Conservation (phyloP, 768 basidiomycete genomes). For the Xerocomus potaroensis region DNA sequence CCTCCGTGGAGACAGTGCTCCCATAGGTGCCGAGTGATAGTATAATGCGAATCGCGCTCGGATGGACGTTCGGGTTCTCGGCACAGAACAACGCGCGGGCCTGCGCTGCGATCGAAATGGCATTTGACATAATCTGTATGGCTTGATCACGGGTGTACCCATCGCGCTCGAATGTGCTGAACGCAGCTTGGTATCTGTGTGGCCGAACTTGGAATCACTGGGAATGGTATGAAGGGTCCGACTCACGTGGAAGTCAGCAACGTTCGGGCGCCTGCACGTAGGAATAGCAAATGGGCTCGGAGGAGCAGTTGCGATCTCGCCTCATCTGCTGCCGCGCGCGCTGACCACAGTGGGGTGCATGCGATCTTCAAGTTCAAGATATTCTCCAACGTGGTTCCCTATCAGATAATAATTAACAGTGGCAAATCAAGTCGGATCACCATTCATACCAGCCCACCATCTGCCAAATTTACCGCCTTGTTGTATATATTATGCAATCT, state of each 20-base stretch:
- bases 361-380: conserved; percentile 44
- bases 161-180: conserved; percentile 47
- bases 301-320: conserved; percentile 43
- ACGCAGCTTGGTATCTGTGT: conserved; percentile 63
- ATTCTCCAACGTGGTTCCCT: conserved; percentile 65
- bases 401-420: background rate
- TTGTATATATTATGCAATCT: conserved; percentile 12
- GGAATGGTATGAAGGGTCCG: background rate
- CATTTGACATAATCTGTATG: conserved; percentile 44
- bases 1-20: conserved; percentile 60
- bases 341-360: conserved; percentile 67
- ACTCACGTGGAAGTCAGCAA: conserved; percentile 67
- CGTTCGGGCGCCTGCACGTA: conserved; percentile 61
- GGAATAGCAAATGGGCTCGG: conserved; percentile 57
- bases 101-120: conserved; percentile 47
- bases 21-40: conserved; percentile 76
- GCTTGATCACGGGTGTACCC: conserved; percentile 46
- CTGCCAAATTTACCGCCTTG: conserved; percentile 29
- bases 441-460: conserved; percentile 44
- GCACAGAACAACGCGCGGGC: conserved; percentile 38
- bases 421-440: background rate
- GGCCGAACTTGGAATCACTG: background rate
- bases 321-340: conserved; percentile 50
- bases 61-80: conserved; percentile 14
- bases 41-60: conserved; percentile 43